Evolutionary conservation across 1,139 yeast species (phyloP), one percentile per base, ranked within the genome.

Genomic region (Protomyces arabidopsidicola): DNA sequence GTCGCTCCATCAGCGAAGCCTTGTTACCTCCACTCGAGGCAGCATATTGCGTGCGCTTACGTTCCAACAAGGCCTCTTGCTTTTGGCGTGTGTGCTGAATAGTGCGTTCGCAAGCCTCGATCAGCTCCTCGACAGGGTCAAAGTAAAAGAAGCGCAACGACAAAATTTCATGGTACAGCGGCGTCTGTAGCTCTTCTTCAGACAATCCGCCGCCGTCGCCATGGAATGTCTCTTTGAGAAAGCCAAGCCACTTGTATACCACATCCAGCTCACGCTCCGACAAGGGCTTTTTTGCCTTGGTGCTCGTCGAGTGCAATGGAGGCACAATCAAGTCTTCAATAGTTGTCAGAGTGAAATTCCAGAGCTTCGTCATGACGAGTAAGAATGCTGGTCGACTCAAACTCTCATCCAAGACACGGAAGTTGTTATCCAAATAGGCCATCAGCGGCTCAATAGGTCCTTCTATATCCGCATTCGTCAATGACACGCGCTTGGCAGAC

Each of bases 131-230:
- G 24, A 67, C 55, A 18, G 67, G 58, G 4, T 66, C 63, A 9
- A 58, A 60, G 34, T 65, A n/a, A 81, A 77, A 65, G 82, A 77
- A 68, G 86, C 90, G 71, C 87, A 88, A 71, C 84, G 87, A 45
- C 12, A 87, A 82, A 70, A 86, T 90, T 45, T 75, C 81, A 66
- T 79, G 80, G 66, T 88, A 77, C 59, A 79, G 82, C 0, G 73
- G 68, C 0, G 78, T 76, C 68, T 85, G 86, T 70, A 89, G 75
- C 10, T 82, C 83, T 67, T 82, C 84, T 51, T 88, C 71, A 0
- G 90, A 82, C 0, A 95, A 95, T 0, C 96, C 96, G 59, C 86
- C 87, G 0, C 96, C 96, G 65, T 82, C 85, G 71, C 88, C 86
- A 72, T 89, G 85, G 75, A 90, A 89, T 72, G 88, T 89, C 66